Conservation (phyloP, 176 grass and related monocot species). For the Olyra latifolia region DNA sequence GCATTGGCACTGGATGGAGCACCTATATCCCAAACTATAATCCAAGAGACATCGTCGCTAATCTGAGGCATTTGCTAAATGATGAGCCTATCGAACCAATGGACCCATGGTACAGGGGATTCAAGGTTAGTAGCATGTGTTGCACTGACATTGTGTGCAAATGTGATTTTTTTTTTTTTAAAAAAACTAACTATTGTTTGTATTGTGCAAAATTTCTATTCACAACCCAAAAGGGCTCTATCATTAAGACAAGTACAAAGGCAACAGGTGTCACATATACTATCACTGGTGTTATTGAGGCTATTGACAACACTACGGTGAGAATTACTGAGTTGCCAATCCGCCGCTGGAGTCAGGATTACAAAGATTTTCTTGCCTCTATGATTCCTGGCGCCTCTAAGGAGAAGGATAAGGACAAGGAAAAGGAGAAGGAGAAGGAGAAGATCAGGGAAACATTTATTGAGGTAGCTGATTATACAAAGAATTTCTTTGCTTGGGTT, state of each 20-base stretch:
- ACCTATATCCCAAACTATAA: constrained; percentile 85
- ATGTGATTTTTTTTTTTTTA: not conserved
- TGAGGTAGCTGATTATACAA: constrained; percentile 41
- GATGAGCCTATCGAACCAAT: constrained; percentile 50
- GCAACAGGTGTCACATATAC: constrained; percentile 68
- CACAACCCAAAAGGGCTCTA: constrained; percentile 52
- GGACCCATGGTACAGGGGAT: constrained; percentile 89
- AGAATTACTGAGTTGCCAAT: constrained; percentile 77
- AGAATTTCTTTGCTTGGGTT: constrained; percentile 5
- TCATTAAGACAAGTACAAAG: constrained; percentile 58
- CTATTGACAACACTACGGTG: constrained; percentile 45
- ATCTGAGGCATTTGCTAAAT: constrained; percentile 66
- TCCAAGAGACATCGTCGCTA: constrained; percentile 75
- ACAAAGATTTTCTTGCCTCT: constrained; percentile 64
- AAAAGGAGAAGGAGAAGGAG: constrained; percentile 40
- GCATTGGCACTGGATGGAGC: constrained; percentile 95
- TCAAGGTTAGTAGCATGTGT: constrained; percentile 56
- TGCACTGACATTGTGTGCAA: not conserved
- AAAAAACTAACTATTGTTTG: not conserved
- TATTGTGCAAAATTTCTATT: not conserved
- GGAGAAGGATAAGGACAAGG: constrained; percentile 46
- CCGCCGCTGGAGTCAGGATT: constrained; percentile 74
- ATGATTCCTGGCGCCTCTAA: not conserved
- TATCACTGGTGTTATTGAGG: constrained; percentile 67
- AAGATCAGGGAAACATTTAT: constrained; percentile 54